Evolutionary conservation across 176 grass and related monocot genomes (phyloP), one percentile per base, ranked within the genome.

Genomic region (Bonia amplexicaulis): DNA sequence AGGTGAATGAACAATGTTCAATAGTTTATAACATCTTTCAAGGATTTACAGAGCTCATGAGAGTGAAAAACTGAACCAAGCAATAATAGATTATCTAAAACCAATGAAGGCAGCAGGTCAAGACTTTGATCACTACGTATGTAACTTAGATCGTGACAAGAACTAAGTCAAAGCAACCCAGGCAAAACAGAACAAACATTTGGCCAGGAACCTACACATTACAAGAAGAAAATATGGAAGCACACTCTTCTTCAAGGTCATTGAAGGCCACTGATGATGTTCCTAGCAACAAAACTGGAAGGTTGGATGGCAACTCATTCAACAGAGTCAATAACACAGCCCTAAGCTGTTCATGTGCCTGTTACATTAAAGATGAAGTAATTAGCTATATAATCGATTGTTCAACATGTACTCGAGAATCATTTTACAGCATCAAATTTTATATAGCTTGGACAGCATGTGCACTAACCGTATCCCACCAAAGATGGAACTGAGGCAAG

Each of bases 401-500:
- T 68, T 69, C n/a, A 41, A 22, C 6, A 65, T 51, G 74, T 41
- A 54, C 45, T 69, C 8, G 53, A 48, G 20, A 80, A 66, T 73
- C 54, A 77, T 87, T 63, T n/a, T 22, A 70, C 69, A 70, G 62
- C 71, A 74, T 37, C n/a, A 76, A 70, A 46, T 3, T 72, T 72
- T 79, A 76, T 78, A 89, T 49, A 51, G 44, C 47, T 79, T 60
- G 71, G 73, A 86, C 72, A 83, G 44, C 37, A 69, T 45, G 51
- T 78, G 35, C 41, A 99, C 93, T 96, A 78, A 99, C 97, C 70
- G 93, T 99, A 87, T 99, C 97, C 96, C 97, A 99, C 97, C 97
- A 99, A 88, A 99, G 90, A 94, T 99, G 97, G 62, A 99, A 96
- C 88, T 99, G 97, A 70, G 97, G 90, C 44, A 99, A 81, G 88